Evolutionary conservation across 2,329 filamentous ascomycete species (phyloP).

Genomic region (Colletotrichum sp.): DNA sequence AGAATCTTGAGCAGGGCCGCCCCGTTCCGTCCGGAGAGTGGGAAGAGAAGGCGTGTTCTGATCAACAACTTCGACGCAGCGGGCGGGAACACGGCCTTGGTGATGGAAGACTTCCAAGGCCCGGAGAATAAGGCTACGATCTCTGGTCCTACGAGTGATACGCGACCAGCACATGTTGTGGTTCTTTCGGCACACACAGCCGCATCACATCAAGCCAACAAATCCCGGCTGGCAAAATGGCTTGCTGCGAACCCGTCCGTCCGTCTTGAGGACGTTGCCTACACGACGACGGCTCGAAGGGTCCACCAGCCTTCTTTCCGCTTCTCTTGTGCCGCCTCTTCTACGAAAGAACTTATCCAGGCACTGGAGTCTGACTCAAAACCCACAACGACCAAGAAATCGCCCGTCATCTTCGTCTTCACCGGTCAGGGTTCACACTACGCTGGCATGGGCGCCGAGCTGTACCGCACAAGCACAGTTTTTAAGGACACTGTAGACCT

Average conservation of each 20-base stretch:
- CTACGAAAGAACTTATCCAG: not conserved
- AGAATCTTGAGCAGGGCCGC: not conserved
- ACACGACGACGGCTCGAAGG: not conserved
- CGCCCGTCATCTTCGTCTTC: conserved; percentile 40
- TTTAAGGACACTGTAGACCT: conserved; percentile 34
- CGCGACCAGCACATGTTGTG: not conserved
- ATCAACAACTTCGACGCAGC: conserved; percentile 42
- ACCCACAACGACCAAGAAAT: not conserved
- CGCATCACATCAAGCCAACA: not conserved
- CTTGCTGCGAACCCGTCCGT: not conserved
- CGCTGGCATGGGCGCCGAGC: conserved; percentile 33
- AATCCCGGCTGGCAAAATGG: not conserved
- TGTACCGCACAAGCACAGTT: conserved; percentile 27
- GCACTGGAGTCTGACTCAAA: not conserved
- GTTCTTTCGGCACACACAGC: not conserved
- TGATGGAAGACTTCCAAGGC: conserved; percentile 20
- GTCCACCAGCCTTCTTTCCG: not conserved
- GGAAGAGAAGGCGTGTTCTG: conserved; percentile 25
- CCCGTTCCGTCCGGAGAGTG: not conserved
- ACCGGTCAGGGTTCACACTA: conserved; percentile 39
- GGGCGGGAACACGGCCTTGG: conserved; percentile 27
- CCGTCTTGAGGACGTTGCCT: not conserved
- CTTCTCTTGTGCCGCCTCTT: not conserved
- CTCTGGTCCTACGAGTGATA: too few relatives aligned
- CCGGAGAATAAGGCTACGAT: too few relatives aligned